Conservation (phyloP, 306 rosid species). For the Pueraria montana region DNA sequence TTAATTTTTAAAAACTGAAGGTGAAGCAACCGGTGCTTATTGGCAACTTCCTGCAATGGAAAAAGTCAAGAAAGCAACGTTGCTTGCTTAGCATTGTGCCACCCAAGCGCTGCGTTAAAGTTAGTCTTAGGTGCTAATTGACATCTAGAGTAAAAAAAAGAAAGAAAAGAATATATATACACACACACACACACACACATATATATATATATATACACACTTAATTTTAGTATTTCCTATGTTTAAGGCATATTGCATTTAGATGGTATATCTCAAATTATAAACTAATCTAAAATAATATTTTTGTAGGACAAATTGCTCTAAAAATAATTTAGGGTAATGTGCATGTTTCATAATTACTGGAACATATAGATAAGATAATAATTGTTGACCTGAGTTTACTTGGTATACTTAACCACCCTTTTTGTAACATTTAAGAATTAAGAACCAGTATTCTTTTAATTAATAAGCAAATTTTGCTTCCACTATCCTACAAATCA, state of each 20-base stretch:
- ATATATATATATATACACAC: no score
- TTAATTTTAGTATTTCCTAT: no score
- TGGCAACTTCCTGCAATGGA: no score
- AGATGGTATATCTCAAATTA: not conserved
- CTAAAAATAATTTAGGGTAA: not conserved
- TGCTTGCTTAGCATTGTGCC: no score
- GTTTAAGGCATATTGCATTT: not conserved
- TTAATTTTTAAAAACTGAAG: no score
- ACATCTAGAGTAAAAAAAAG: not conserved
- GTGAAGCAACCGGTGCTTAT: no score
- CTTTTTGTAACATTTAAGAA: not conserved
- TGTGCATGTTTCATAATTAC: not conserved
- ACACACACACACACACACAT: no score
- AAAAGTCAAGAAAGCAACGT: no score
- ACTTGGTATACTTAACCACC: not conserved
- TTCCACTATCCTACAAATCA: not conserved
- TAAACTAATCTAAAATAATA: no score
- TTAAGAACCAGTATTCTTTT: no score
- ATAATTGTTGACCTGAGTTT: not conserved
- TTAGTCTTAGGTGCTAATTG: not conserved
- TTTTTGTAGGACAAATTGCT: not conserved
- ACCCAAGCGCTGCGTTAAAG: no score
- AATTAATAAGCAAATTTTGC: not conserved
- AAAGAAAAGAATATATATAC: not conserved
- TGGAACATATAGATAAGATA: not conserved